Conservation (phyloP, 1,139 yeast species). For the Lodderomyces metapsilosis region DNA sequence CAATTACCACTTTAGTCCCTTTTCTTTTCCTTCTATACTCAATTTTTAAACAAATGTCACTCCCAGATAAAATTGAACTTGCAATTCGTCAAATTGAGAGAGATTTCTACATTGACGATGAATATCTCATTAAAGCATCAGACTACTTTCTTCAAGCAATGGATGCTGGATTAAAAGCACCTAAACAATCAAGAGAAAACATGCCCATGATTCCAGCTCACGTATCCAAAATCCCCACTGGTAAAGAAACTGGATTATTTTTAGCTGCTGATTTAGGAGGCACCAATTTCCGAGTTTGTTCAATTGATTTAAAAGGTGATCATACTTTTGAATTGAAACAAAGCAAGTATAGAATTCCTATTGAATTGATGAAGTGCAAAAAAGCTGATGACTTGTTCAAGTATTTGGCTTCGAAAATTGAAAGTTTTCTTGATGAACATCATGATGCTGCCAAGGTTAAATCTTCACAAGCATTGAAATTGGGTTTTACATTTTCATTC, state of each 20-base stretch:
- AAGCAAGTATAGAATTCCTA: slow-evolving; percentile 71
- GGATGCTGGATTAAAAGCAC: slow-evolving; percentile 52
- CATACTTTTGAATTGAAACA: slow-evolving; percentile 73
- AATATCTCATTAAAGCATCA: slow-evolving; percentile 56
- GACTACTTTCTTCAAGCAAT: slow-evolving; percentile 63
- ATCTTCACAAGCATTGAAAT: slow-evolving; percentile 39
- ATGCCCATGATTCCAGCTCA: slow-evolving; percentile 91
- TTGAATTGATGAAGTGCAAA: slow-evolving; percentile 60
- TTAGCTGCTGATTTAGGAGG: slow-evolving; percentile 90
- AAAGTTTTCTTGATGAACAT: slow-evolving; percentile 59
- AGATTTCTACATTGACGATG: slow-evolving; percentile 55
- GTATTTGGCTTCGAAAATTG: slow-evolving; percentile 70
- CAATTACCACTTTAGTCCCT: neutral
- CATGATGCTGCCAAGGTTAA: slow-evolving; percentile 44
- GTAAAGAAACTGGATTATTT: slow-evolving; percentile 72
- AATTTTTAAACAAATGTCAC: slow-evolving; percentile 9
- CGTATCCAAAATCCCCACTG: slow-evolving; percentile 78
- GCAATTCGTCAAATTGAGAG: slow-evolving; percentile 49
- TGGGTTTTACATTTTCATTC: slow-evolving; percentile 92
- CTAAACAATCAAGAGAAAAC: slow-evolving; percentile 38
- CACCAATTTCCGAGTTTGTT: slow-evolving; percentile 86
- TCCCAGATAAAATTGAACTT: slow-evolving; percentile 21
- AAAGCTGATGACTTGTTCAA: slow-evolving; percentile 59
- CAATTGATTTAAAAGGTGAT: slow-evolving; percentile 76
- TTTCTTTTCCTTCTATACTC: neutral